Base-by-base conservation (phyloP, 163 green algal genomes). In the Coccomyxa subellipsoidea region DNA sequence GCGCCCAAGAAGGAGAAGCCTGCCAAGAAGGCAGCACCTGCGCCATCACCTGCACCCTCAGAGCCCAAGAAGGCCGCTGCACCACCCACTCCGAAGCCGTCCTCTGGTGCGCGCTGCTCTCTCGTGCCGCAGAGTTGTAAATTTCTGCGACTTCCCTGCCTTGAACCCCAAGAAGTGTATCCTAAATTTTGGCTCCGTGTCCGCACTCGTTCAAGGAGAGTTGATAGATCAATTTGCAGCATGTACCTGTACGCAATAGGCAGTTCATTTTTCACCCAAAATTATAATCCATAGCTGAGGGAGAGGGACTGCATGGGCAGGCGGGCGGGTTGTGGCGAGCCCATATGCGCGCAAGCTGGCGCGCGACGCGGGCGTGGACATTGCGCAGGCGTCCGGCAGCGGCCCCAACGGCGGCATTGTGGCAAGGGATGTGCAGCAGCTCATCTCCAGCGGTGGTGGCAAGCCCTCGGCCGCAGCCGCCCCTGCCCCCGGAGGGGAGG, bases 261-360 rank as follows among this genome's bases (percentile, higher is more conserved):
- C n/a, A n/a, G n/a, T n/a, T n/a, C n/a, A n/a, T n/a, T n/a, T n/a
- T n/a, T n/a, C n/a, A n/a, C n/a, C n/a, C n/a, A n/a, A n/a, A n/a
- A n/a, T n/a, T n/a, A n/a, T n/a, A n/a, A n/a, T n/a, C n/a, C n/a
- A n/a, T n/a, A n/a, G n/a, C n/a, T n/a, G n/a, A n/a, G n/a, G n/a
- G n/a, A n/a, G n/a, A n/a, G n/a, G n/a, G n/a, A n/a, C n/a, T n/a
- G 38, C 7, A 35, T 69, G 25, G 4, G 69, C 88, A 83, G 90
- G 92, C 47, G 87, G 69, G 9, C 87, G 94, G 31, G 82, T 97
- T 32, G 81, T 90, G 10, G 91, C 94, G 38, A 94, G 87, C 79
- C 94, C 94, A 0, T 95, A 95, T 78, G 94, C 94, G 18, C 89
- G 86, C 38, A 94, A 93, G 84, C 86, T 97, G 35, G 94, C 94